Base-by-base conservation (phyloP, 2,329 filamentous ascomycete genomes). In the Fusarium musae region DNA sequence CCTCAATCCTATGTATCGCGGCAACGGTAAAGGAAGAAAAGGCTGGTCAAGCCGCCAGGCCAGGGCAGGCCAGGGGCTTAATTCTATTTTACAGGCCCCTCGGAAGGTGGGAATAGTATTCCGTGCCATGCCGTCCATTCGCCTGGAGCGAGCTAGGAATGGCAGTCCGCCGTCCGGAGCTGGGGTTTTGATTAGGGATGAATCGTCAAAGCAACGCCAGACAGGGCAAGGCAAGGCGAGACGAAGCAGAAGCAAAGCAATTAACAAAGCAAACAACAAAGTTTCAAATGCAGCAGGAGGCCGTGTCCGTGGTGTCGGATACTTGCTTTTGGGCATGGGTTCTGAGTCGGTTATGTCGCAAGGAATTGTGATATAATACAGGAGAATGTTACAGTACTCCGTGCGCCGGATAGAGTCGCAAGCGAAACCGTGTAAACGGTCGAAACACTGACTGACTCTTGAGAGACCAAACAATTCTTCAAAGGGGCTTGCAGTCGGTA, bases 261-360 rank as follows among this genome's bases (percentile, higher is more conserved):
- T 26, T 26, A 5, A 23, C 26, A 46, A 46, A 36, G 61, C 36
- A 71, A 63, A 72, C 37, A 72, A 50, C 43, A 62, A 63, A 54
- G 70, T 73, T 73, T 73, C 70, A 71, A 53, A 63, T 36, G 30
- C 49, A 63, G 66, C 49, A 60, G 23, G 40, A 59, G 58, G 61
- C 54, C 66, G 30, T 47, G 61, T 59, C 58, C 67, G n/a, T 49
- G 49, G 52, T 49, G 47, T 46, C 53, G 53, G 59, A 49, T 59
- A 66, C 54, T 53, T 70, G 59, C 32, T 53, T 69, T 53, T 63
- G 56, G 36, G 30, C 56, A 71, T 53, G 69, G 61, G 54, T 70
- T 23, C 47, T 69, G 65, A 59, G 46, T 69, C 58, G 65, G 49
- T 17, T 32, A 43, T 30, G 53, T 60, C 42, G 26, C 30, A 67